phyloP scores from a whole-genome alignment of 768 basidiomycete genomes.

The Rickenella mellea region DNA sequence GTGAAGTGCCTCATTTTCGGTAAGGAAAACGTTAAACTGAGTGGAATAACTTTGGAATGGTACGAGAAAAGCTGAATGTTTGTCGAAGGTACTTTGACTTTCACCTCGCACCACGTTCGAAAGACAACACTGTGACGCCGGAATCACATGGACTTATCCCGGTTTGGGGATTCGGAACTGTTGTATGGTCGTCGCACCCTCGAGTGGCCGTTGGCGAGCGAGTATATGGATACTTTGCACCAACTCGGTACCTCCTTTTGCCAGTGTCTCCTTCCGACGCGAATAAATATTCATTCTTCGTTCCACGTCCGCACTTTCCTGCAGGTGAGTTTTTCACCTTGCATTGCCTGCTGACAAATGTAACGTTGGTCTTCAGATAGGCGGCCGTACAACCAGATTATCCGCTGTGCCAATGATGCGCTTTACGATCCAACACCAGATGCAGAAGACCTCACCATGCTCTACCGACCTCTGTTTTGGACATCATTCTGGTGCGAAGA shows the following conservation, averaged over 20 bases:
- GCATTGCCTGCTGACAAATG: neutral
- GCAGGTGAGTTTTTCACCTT: constrained; percentile 28
- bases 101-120: constrained; percentile 41
- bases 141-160: constrained; percentile 55
- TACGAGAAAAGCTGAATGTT: neutral
- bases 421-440: constrained; percentile 38
- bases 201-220: constrained; percentile 45
- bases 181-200: constrained; percentile 38
- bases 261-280: constrained; percentile 41
- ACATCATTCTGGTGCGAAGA: constrained; percentile 71
- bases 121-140: constrained; percentile 25
- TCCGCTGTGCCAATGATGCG: constrained; percentile 46
- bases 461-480: constrained; percentile 68
- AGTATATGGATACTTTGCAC: constrained; percentile 54
- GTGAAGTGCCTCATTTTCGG: constrained; percentile 32
- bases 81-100: constrained; percentile 62
- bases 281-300: constrained; percentile 44
- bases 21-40: constrained; percentile 7
- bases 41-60: neutral
- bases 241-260: constrained; percentile 45
- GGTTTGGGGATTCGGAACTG: constrained; percentile 64
- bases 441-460: constrained; percentile 57
- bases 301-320: constrained; percentile 54
- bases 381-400: constrained; percentile 59
- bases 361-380: constrained; percentile 32